Conservation (phyloP, 345 rosid species). For the Psidium friedrichsthalianum region DNA sequence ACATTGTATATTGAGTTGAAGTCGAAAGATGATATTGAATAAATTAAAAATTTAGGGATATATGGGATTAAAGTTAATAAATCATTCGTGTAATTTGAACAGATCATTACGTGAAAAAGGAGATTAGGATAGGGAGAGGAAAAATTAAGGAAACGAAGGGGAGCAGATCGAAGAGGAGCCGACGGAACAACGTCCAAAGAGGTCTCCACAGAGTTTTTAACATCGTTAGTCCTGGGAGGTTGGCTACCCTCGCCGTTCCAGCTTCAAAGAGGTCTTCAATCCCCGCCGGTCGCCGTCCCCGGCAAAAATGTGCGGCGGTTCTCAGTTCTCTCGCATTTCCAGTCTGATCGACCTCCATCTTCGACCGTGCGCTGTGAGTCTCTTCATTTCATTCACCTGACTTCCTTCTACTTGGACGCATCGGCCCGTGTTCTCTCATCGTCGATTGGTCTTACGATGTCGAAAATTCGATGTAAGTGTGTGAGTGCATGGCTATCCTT, state of each 20-base stretch:
- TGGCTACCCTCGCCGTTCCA: not conserved
- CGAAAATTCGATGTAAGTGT: not conserved
- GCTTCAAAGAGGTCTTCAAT: not conserved
- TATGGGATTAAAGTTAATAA: too few species aligned
- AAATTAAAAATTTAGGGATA: too few species aligned
- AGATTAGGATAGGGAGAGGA: too few species aligned
- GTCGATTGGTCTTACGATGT: not conserved
- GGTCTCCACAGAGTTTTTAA: not conserved
- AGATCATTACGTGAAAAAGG: too few species aligned
- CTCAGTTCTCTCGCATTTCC: slow-evolving; percentile 18
- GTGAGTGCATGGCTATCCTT: not conserved
- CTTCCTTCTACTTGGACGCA: not conserved
- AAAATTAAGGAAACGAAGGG: too few species aligned
- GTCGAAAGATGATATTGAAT: fast-evolving
- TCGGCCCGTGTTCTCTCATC: not conserved
- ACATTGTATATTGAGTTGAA: too few species aligned
- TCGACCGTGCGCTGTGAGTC: slow-evolving; percentile 24
- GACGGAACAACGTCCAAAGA: not conserved
- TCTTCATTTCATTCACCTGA: not conserved
- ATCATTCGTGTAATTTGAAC: too few species aligned
- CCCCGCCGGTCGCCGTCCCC: not conserved
- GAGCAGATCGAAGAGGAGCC: not conserved
- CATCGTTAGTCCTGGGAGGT: too few species aligned
- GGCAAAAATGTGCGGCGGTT: slow-evolving; percentile 20
- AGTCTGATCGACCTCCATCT: slow-evolving; percentile 30